Conservation (phyloP, 495 filamentous ascomycete species). For the Durotheca rogersii region DNA sequence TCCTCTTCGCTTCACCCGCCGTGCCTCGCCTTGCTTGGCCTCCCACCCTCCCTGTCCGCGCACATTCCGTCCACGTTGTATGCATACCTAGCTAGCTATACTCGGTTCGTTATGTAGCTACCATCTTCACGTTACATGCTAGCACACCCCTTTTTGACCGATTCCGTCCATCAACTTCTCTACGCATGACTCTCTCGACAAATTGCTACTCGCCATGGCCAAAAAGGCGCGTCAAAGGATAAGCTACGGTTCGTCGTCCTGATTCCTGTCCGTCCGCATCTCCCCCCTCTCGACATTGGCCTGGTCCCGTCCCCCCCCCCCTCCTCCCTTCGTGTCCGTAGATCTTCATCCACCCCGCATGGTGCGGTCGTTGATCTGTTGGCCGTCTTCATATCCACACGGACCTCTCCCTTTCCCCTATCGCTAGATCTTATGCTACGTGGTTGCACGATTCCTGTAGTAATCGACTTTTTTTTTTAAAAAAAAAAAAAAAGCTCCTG, state of each 20-base stretch:
- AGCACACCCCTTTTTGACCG: slow-evolving; percentile 4
- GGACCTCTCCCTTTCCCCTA: not conserved
- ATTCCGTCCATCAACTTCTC: slow-evolving; percentile 18
- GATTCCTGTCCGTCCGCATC: slow-evolving; percentile 7
- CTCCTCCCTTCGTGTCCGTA: slow-evolving; percentile 3
- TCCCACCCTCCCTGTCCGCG: not conserved
- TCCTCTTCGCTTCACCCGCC: not conserved
- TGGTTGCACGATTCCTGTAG: slow-evolving; percentile 1
- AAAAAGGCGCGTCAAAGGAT: slow-evolving; percentile 65
- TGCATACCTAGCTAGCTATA: not conserved
- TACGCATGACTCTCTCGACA: slow-evolving; percentile 40
- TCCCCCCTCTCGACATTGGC: slow-evolving; percentile 6
- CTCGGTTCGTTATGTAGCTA: not conserved
- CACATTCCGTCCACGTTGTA: too few species aligned
- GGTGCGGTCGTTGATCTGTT: slow-evolving; percentile 1
- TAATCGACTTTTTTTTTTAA: not conserved
- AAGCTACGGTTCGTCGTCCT: slow-evolving; percentile 60
- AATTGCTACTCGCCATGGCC: slow-evolving; percentile 48
- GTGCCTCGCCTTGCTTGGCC: not conserved
- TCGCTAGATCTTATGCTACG: slow-evolving; percentile 2
- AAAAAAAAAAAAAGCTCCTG: not conserved
- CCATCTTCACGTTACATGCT: not conserved
- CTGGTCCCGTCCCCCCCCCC: slow-evolving; percentile 2
- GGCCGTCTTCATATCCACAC: not conserved
- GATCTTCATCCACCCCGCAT: slow-evolving; percentile 27